Evolutionary conservation across 1,284 basidiomycete species (phyloP).

Genomic region (Ganoderma sinense): DNA sequence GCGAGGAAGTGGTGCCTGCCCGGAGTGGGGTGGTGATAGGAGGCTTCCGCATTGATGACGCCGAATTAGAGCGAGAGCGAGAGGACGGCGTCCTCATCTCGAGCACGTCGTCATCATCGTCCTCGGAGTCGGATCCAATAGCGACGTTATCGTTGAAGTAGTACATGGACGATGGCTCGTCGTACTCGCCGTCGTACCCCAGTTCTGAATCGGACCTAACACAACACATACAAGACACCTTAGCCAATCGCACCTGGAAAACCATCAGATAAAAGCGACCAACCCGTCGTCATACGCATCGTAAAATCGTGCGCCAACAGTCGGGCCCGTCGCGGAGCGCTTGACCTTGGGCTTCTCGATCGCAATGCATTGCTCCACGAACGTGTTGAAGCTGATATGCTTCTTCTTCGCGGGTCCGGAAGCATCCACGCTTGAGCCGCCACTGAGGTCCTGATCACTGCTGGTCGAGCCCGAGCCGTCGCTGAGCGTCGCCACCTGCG

Average conservation of each 20-base stretch:
- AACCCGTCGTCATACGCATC: slow-evolving; percentile 68
- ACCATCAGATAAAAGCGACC: slow-evolving; percentile 39
- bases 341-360: slow-evolving; percentile 73
- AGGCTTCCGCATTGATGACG: slow-evolving; percentile 38
- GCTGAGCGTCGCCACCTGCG: slow-evolving; percentile 27
- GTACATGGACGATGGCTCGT: slow-evolving; percentile 35
- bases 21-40: slow-evolving; percentile 23
- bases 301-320: slow-evolving; percentile 32
- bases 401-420: slow-evolving; percentile 58
- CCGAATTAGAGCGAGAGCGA: slow-evolving; percentile 50
- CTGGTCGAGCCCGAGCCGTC: slow-evolving; percentile 41
- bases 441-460: slow-evolving; percentile 51
- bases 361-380: slow-evolving; percentile 98
- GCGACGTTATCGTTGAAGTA: slow-evolving; percentile 45
- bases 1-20: slow-evolving; percentile 27
- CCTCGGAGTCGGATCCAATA: slow-evolving; percentile 47
- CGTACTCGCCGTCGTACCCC: slow-evolving; percentile 44
- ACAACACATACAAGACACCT: neutral
- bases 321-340: slow-evolving; percentile 32
- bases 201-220: slow-evolving; percentile 69
- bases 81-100: slow-evolving; percentile 61
- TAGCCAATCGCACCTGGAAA: slow-evolving; percentile 16
- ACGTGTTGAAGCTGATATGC: slow-evolving; percentile 98
- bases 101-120: slow-evolving; percentile 71
- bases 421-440: slow-evolving; percentile 30